Percentiles rank a stretch among this genome's conserved stretches.
Evolutionary conservation across 2,329 filamentous ascomycete genomes (phyloP).

Genomic region (Macroventuria anomochaeta): DNA sequence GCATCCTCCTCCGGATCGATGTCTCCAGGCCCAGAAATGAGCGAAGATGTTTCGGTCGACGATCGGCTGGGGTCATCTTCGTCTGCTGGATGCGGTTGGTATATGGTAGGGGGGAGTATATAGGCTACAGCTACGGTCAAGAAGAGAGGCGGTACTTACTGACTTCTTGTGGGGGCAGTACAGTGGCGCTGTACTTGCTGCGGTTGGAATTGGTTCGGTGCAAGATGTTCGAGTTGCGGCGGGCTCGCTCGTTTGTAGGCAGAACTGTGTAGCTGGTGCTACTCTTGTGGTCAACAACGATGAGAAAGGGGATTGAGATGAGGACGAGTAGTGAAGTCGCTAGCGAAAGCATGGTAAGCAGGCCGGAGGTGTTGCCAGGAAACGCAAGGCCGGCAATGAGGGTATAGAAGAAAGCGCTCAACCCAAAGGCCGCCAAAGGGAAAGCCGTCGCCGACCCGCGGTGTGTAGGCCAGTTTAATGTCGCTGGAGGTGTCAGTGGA

Average conservation of each 20-base stretch:
- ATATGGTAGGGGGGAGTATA: constrained; percentile 32
- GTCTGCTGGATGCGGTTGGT: constrained; percentile 46
- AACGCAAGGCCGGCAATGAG: constrained; percentile 77
- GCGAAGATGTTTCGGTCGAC: constrained; percentile 78
- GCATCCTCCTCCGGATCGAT: constrained; percentile 54
- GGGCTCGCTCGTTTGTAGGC: constrained; percentile 57
- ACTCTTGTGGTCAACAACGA: constrained; percentile 71
- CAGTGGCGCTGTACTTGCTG: constrained; percentile 50
- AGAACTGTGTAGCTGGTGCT: constrained; percentile 64
- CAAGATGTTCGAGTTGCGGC: constrained; percentile 53
- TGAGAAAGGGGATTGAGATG: constrained; percentile 82
- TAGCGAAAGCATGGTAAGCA: constrained; percentile 78
- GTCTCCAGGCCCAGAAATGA: constrained; percentile 73
- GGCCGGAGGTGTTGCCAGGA: constrained; percentile 80
- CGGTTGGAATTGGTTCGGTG: constrained; percentile 57
- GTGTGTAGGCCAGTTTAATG: constrained; percentile 89
- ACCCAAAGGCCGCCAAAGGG: constrained; percentile 87
- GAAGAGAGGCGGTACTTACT: constrained; percentile 61
- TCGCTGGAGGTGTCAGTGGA: constrained; percentile 61
- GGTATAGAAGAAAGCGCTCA: constrained; percentile 97
- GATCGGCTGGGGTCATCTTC: constrained; percentile 51
- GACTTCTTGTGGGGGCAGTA: constrained; percentile 59
- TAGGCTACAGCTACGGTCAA: constrained; percentile 13
- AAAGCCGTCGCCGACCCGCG: constrained; percentile 94
- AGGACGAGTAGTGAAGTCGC: constrained; percentile 81